Evolutionary conservation across 345 rosid species (phyloP), one percentile per base, ranked within the genome.

Genomic region (Alliaria petiolata): DNA sequence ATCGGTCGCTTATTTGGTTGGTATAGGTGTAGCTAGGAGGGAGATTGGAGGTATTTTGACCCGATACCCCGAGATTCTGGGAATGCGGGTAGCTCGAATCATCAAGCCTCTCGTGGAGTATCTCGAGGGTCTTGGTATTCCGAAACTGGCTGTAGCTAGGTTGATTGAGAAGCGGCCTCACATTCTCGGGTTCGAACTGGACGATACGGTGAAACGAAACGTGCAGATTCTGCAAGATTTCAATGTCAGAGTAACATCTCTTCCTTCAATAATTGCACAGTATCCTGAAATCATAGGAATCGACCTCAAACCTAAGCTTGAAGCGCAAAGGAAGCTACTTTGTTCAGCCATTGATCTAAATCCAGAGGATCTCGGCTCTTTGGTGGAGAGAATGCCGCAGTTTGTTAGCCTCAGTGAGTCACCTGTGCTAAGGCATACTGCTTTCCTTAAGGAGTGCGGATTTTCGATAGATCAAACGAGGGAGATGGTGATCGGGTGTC

Each of bases 321-420:
- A 62, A 70, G 49, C 79, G 35, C 98, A 86, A 62, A 81, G 34
- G 74, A 56, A 67, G 76, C 82, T 86, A 80, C 87, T 93, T 40
- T 62, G 63, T 62, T 85, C 91, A 12, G 69, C 81, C 50, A 74
- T 80, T 57, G 86, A 80, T 71, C 76, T 80, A 70, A 56, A 73
- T 79, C 77, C 80, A 3, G 88, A 86, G 30, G 92, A 93, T 55
- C 76, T 93, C 33, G 91, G 87, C 28, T 60, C 82, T 43, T 70
- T 90, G 42, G 56, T 90, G 30, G 97, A 89, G 83, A 90, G 83
- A 81, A 90, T 93, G 98, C 98, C 97, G 0, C 97, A 87, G 79
- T 81, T 85, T 56, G 93, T 88, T 65, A 90, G 90, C 53, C 83
- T 87, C 35, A 84, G 78, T 47, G 85, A 70, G 69, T 30, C 76